phyloP scores from a whole-genome alignment of 164 flowering plant genomes.

The Tetracentron sinense region DNA sequence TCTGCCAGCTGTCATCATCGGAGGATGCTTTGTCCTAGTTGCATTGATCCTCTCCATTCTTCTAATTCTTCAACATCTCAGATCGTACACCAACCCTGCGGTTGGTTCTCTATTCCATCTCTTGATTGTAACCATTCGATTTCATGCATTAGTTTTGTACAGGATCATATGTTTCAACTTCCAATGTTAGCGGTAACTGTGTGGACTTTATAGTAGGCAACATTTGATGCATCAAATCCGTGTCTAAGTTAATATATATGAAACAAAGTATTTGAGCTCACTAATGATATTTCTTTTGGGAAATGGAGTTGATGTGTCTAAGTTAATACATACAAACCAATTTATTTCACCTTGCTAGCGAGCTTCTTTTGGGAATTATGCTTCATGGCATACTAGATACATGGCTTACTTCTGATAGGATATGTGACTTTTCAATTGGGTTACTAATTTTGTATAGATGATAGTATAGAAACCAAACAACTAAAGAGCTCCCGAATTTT shows the following conservation, averaged over 20 bases:
- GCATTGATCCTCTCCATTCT: slow-evolving; percentile 54
- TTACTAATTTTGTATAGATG: too few relatives aligned
- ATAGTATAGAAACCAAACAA: too few relatives aligned
- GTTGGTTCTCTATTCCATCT: slow-evolving; percentile 40
- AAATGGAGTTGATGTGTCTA: too few relatives aligned
- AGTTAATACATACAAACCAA: too few relatives aligned
- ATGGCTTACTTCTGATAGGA: neutral
- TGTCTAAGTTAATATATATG: too few relatives aligned
- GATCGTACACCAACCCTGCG: slow-evolving; percentile 73
- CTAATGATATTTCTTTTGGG: too few relatives aligned
- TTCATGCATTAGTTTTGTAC: neutral
- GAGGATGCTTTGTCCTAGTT: slow-evolving; percentile 42
- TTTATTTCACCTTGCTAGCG: too few relatives aligned
- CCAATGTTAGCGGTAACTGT: neutral
- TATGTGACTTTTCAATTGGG: neutral
- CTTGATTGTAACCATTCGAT: neutral
- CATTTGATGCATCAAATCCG: neutral
- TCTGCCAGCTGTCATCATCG: slow-evolving; percentile 47
- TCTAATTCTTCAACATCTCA: slow-evolving; percentile 70
- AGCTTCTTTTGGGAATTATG: too few relatives aligned
- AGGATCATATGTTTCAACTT: neutral
- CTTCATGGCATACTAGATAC: neutral
- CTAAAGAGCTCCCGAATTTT: too few relatives aligned
- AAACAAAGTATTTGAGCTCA: too few relatives aligned
- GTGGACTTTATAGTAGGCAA: neutral